Evolutionary conservation across 441 rosid genomes (phyloP), one percentile per base, ranked within the genome.

Genomic region (Euphorbia corollata): DNA sequence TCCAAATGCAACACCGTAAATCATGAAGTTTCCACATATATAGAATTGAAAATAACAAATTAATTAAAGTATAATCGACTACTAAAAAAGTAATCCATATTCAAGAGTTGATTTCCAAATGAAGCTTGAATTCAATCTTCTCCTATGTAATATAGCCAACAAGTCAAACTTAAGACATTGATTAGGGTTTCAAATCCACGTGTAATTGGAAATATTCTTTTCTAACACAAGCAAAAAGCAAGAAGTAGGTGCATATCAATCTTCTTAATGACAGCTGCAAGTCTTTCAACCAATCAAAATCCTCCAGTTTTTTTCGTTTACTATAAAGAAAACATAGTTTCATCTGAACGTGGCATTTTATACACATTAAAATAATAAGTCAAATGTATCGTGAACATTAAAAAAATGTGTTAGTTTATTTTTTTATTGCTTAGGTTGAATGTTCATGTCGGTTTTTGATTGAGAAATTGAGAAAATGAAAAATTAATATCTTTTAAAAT

Each of bases 311-410:
- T 62, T 0, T n/a, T 0, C 0, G 3, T n/a, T 48, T 27, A 9
- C 47, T 39, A 18, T 9, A 30, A 48, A 6, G 10, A 32, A 4
- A 64, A 51, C 68, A 20, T 18, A 50, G 9, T 54, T 69, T 67
- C 9, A 50, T 60, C 34, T 72, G 34, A 43, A 72, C 75, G 59
- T 67, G 71, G 20, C 68, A 32, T 70, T 55, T 54, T 22, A 20
- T 6, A 20, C 22, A 20, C n/a, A 5, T 16, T 8, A 23, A 15
- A 15, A 13, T 43, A 15, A 50, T 13, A 50, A 27, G 0, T n/a
- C n/a, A n/a, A n/a, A n/a, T n/a, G n/a, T n/a, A n/a, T n/a, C n/a
- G n/a, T n/a, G n/a, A n/a, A n/a, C n/a, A n/a, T n/a, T n/a, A n/a
- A n/a, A n/a, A n/a, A n/a, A n/a, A n/a, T n/a, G n/a, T n/a, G n/a